Evolutionary conservation across 2,329 filamentous ascomycete genomes (phyloP).

Genomic region (Cryphonectria naterciae): DNA sequence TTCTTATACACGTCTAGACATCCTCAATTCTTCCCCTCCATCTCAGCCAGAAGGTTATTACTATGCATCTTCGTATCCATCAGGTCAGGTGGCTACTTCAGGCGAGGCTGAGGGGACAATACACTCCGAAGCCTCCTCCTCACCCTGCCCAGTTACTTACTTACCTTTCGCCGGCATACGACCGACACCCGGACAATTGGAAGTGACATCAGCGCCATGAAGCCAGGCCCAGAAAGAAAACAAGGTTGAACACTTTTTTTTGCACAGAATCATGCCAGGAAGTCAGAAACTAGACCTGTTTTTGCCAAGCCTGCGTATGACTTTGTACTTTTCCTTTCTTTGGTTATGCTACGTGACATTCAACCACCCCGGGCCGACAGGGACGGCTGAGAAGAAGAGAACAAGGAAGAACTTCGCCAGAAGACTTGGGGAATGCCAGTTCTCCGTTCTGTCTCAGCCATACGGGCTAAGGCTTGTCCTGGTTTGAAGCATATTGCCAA

Average conservation of each 20-base stretch:
- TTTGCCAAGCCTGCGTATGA: background rate
- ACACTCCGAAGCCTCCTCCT: conserved; percentile 11
- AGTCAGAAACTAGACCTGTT: background rate
- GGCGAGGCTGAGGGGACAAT: conserved; percentile 19
- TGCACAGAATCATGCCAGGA: background rate
- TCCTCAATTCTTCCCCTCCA: background rate
- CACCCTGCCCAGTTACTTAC: no score
- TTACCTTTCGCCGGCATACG: conserved; percentile 8
- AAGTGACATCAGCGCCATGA: conserved; percentile 3
- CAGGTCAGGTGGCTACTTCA: conserved; percentile 1
- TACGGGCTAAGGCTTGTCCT: background rate
- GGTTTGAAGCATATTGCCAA: conserved; percentile 13
- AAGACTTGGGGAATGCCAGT: background rate
- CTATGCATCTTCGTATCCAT: background rate
- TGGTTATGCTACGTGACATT: conserved; percentile 20
- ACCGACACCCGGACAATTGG: background rate
- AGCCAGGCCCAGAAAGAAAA: background rate
- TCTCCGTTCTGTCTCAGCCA: conserved; percentile 12
- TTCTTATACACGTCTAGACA: conserved; percentile 17
- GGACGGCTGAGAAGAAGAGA: conserved; percentile 20
- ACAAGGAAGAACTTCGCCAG: background rate
- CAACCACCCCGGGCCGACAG: conserved; percentile 8
- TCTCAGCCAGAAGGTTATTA: background rate
- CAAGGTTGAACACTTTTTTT: no score
- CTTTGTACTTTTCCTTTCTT: background rate